Base-by-base conservation (phyloP, 2,329 filamentous ascomycete species). In the Xylaria sp. region DNA sequence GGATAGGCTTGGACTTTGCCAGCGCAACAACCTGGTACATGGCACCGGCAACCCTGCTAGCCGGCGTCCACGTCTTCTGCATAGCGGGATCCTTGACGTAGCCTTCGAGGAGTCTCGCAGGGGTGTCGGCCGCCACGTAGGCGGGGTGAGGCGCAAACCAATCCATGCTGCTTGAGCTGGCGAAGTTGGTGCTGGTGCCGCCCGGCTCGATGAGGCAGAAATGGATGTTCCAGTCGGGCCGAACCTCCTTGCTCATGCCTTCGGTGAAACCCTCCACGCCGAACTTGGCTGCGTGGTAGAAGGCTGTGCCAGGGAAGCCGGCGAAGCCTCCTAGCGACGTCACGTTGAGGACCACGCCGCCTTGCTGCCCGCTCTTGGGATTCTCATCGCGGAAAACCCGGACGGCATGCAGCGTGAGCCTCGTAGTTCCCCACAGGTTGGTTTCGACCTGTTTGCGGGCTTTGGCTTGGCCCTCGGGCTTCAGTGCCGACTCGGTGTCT, bases 381-480 rank as follows among this genome's bases (percentile, higher is more conserved):
- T 76, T 76, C 45, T 70, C 67, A 27, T 75, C 73, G 4, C 76
- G 73, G 70, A 79, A 74, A 17, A 76, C 64, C 50, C 71, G 68
- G 25, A 79, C 45, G n/a, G 76, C 75, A 9, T 73, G 70, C 10
- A 69, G 67, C 0, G 70, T 73, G 13, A 78, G 54, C 15, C 70
- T 64, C 3, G 69, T 69, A 5, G 73, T 68, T 38, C 77, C 76
- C 69, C 74, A 78, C 60, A 77, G 74, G 57, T 74, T 60, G 3
- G 74, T 77, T 65, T 79, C 76, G 31, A 78, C 53, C 15, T 70
- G 55, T 31, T 49, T 49, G 44, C 74, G 76, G 7, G 72, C 72
- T 36, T 74, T 59, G 15, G 49, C 53, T 10, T 64, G 50, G 33
- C 63, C 68, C 10, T 69, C 57, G 2, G 63, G 63, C 6, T 51